Conservation (phyloP, 257 asterid species). For the Capsicum pubescens region DNA sequence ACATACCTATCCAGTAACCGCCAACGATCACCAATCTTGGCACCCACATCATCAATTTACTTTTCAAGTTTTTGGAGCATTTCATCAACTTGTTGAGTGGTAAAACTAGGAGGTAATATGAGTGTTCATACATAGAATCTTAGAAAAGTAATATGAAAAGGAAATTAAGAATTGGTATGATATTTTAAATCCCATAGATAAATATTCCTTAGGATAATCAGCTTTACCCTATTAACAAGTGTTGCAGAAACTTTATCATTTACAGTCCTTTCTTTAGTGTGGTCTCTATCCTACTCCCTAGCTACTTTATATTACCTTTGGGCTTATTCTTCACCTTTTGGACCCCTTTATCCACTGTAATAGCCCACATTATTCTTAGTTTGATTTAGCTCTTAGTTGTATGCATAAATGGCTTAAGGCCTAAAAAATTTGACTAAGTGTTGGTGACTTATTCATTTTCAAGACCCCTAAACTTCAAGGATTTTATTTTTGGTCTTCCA, state of each 20-base stretch:
- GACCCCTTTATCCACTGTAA: conserved; percentile 54
- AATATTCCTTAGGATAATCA: background rate
- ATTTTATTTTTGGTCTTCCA: too few species aligned
- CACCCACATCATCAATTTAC: conserved; percentile 96
- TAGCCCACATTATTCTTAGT: too few species aligned
- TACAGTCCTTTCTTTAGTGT: conserved; percentile 59
- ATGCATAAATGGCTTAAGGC: too few species aligned
- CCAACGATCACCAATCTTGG: conserved; percentile 91
- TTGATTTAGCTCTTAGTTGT: too few species aligned
- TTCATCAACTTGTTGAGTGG: conserved; percentile 75
- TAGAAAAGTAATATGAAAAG: conserved; percentile 29
- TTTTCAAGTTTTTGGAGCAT: conserved; percentile 98
- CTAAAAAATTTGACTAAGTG: too few species aligned
- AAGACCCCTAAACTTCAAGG: too few species aligned
- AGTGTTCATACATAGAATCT: conserved; percentile 12
- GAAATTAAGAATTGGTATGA: conserved; percentile 12
- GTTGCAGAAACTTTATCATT: conserved; percentile 84
- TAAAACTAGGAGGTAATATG: conserved; percentile 35
- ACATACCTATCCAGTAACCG: conserved; percentile 90
- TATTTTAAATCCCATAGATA: background rate
- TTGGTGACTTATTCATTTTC: too few species aligned
- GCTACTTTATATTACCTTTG: conserved; percentile 84
- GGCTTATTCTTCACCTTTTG: conserved; percentile 75
- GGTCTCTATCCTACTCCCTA: conserved; percentile 77
- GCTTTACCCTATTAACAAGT: conserved; percentile 83